phyloP scores from a whole-genome alignment of 1,284 basidiomycete species.

The Sphaerobolus stellatus region DNA sequence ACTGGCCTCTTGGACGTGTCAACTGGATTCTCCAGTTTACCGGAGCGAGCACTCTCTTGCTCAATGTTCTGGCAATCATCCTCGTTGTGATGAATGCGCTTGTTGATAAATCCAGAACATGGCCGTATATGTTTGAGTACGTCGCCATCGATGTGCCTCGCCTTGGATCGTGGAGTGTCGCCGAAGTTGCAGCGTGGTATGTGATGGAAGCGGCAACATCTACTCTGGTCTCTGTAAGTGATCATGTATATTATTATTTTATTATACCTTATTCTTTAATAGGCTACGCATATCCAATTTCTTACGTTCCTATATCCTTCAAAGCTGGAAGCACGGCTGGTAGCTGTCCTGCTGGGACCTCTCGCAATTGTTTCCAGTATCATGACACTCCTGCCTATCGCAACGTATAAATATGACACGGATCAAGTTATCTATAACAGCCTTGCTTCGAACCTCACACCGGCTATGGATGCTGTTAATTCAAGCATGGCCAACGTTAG shows the following conservation, averaged over 20 bases:
- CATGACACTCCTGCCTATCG: constrained; percentile 81
- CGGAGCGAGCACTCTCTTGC: constrained; percentile 77
- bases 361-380: constrained; percentile 83
- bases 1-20: constrained; percentile 88
- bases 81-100: constrained; percentile 69
- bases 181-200: constrained; percentile 79
- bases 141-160: constrained; percentile 82
- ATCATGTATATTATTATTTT: not conserved
- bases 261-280: not conserved
- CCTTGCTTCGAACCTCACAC: constrained; percentile 11
- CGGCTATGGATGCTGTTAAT: not conserved
- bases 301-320: constrained; percentile 95
- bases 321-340: constrained; percentile 84
- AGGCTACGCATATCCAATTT: constrained; percentile 98
- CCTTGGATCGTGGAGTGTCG: constrained; percentile 57
- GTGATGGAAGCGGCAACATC: constrained; percentile 86
- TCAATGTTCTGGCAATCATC: constrained; percentile 75
- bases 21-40: constrained; percentile 91
- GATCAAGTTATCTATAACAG: not conserved
- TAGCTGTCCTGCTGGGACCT: constrained; percentile 87
- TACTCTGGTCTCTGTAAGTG: constrained; percentile 77
- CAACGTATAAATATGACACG: too few species aligned
- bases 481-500: not conserved
- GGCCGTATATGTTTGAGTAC: constrained; percentile 97
- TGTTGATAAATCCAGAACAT: constrained; percentile 63